Base-by-base conservation (phyloP, 106 monocot species). In the Cymbidium sinense region DNA sequence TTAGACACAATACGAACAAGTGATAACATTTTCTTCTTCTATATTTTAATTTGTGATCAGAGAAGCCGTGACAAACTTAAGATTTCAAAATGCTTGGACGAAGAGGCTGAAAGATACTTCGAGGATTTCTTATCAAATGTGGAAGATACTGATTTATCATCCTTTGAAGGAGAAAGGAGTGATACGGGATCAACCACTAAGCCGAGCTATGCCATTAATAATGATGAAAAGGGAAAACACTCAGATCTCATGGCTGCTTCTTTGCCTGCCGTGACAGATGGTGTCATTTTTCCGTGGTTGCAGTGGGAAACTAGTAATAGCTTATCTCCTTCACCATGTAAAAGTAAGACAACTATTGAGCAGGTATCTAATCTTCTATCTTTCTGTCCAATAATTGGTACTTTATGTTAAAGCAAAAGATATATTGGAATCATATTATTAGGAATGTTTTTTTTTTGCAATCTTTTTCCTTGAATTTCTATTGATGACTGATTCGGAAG, bases 81-180 rank as follows among this genome's bases (percentile, higher is more conserved):
- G 74, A 86, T 93, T 50, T 95, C 95, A n/a, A 93, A 65, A 73
- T 39, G 79, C 76, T 82, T 99, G 79, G 87, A 77, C 73, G 89
- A 99, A 83, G 99, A 99, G 80, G 99, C 99, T 50, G 93, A 91
- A 62, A 92, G 80, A 82, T 99, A 91, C 74, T 89, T 99, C 47
- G 90, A 92, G 73, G 95, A 93, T 86, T 99, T 99, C 73, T 85
- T 99, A 29, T 93, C 87, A 70, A 99, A 92, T 86, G 88, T 99
- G 55, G 98, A 99, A 79, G 95, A 99, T 50, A 99, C 99, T 50
- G 99, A 95, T 81, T 76, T 95, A 51, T 99, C 99, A 13, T 99
- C 99, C 34, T 99, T 89, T 82, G 99, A 99, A 81, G 98, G 88
- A 64, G 99, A 99, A 80, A 95, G 79, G 84, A 95, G 99, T 65